Percentiles rank a stretch among this genome's conserved stretches.
Evolutionary conservation across 2,329 filamentous ascomycete species (phyloP).

Genomic region (Exophiala spinifera): DNA sequence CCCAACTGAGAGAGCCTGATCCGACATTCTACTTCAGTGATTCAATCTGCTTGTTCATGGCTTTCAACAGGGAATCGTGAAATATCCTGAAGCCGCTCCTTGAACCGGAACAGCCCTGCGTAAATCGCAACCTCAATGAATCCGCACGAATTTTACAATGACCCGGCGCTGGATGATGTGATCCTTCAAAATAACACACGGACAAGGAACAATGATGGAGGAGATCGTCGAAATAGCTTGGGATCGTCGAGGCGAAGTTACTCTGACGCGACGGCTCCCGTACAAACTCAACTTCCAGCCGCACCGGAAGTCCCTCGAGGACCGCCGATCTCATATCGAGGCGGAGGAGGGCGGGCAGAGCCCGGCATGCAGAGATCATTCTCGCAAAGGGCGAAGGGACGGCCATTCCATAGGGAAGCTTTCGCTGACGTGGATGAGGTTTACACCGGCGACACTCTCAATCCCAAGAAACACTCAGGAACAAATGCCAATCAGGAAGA

Average conservation of each 20-base stretch:
- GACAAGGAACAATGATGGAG: conserved; percentile 9
- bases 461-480: conserved; percentile 6
- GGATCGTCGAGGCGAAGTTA: conserved; percentile 8
- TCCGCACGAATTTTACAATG: conserved; percentile 27
- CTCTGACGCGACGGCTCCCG: conserved; percentile 10
- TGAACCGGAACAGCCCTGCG: neutral
- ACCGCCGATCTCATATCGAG: conserved; percentile 55
- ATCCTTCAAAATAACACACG: conserved; percentile 7
- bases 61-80: neutral
- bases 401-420: conserved; percentile 28
- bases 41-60: conserved; percentile 4
- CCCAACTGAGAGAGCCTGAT: neutral
- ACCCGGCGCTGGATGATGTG: conserved; percentile 25
- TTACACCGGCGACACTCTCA: conserved; percentile 2
- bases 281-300: conserved; percentile 23
- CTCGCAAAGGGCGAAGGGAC: conserved; percentile 29
- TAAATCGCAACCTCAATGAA: conserved; percentile 27
- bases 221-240: conserved; percentile 6
- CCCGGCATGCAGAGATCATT: conserved; percentile 26
- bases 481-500: conserved; percentile 5
- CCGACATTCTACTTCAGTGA: neutral
- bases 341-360: conserved; percentile 47
- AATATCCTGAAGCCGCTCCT: neutral
- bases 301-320: conserved; percentile 61
- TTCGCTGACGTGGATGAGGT: conserved; percentile 24